Percentiles rank a stretch among this genome's conserved stretches.
phyloP scores from a whole-genome alignment of 1,139 yeast genomes.

The Yamadazyma buinensis region DNA sequence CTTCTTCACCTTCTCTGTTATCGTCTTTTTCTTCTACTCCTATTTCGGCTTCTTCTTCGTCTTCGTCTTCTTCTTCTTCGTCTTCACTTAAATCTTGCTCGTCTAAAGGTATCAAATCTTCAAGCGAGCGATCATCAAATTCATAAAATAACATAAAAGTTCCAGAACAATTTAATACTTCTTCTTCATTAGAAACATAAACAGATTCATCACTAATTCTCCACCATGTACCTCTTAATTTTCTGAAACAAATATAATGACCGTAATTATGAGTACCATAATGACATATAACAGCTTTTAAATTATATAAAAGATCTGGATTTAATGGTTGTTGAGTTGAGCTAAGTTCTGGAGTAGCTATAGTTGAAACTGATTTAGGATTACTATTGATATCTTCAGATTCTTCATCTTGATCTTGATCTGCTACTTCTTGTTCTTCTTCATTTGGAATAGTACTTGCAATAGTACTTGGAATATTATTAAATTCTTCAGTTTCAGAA shows the following conservation, averaged over 20 bases:
- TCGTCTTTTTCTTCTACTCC: not conserved
- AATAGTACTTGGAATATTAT: no score
- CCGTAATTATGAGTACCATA: slow-evolving; percentile 96
- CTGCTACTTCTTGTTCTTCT: slow-evolving; percentile 13
- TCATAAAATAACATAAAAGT: slow-evolving; percentile 93
- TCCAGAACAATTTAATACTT: slow-evolving; percentile 79
- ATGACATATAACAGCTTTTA: slow-evolving; percentile 85
- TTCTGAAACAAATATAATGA: slow-evolving; percentile 85
- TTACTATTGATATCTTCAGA: slow-evolving; percentile 12
- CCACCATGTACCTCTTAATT: slow-evolving; percentile 87
- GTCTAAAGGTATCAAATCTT: slow-evolving; percentile 29
- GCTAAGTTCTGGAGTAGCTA: slow-evolving; percentile 12
- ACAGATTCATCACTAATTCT: slow-evolving; percentile 89
- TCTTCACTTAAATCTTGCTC: slow-evolving; percentile 32
- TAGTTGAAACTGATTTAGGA: slow-evolving; percentile 10
- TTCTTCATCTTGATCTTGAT: slow-evolving; percentile 10
- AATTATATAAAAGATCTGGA: slow-evolving; percentile 52
- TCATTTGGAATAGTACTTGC: slow-evolving; percentile 1
- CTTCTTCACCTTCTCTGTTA: slow-evolving; percentile 2
- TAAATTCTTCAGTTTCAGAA: no score
- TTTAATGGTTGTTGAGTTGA: slow-evolving; percentile 1
- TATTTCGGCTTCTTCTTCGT: slow-evolving; percentile 6
- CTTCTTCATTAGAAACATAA: slow-evolving; percentile 71
- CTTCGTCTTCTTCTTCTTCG: slow-evolving; percentile 14
- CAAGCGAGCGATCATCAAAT: slow-evolving; percentile 37